Evolutionary conservation across 306 rosid species (phyloP), one percentile per base, ranked within the genome.

Genomic region (Casuarina equisetifolia): DNA sequence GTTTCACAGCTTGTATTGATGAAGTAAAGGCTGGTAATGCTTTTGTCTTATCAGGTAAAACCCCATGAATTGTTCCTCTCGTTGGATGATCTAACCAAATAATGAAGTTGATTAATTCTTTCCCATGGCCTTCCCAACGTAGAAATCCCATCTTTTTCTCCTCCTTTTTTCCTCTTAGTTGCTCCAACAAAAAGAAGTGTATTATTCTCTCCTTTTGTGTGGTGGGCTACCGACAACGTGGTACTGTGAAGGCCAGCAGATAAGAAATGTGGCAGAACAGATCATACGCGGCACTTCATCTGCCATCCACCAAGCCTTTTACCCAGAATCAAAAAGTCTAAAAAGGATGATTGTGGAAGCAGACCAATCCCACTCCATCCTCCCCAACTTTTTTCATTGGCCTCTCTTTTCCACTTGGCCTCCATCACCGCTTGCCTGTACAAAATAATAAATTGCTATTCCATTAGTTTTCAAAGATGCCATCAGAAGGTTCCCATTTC

Each of bases 271-370:
- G 46, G 69, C 53, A 70, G 58, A 69, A 64, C 39, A n/a, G 0
- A 52, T 48, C 12, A 38, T 52, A 85, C 88, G 91, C 88, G 94
- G 91, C 90, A 79, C 68, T 20, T 39, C 66, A 53, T 70, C 25
- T 59, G 74, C 90, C 90, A 80, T 58, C 74, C 76, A 9, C 35
- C 44, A 38, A 55, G 42, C 66, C 58, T 79, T 85, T 70, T 20
- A 66, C 32, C 57, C 64, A 76, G 84, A 85, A 85, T 84, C 45
- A 59, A 74, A 78, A 70, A 76, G 80, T 76, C 70, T 40, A 7
- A 70, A 82, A 82, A 77, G 68, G 79, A 80, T 78, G 76, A 87
- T 79, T 79, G 82, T 79, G 81, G 82, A 83, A 81, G 87, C 82
- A 82, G 79, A 80, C 77, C 82, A 85, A 43, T 54, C 78, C 85